These are phyloP conservation scores for Odontarrhena argentea DNA, from an alignment of 345 rosid species.

Conservation along the genomic window DNA sequence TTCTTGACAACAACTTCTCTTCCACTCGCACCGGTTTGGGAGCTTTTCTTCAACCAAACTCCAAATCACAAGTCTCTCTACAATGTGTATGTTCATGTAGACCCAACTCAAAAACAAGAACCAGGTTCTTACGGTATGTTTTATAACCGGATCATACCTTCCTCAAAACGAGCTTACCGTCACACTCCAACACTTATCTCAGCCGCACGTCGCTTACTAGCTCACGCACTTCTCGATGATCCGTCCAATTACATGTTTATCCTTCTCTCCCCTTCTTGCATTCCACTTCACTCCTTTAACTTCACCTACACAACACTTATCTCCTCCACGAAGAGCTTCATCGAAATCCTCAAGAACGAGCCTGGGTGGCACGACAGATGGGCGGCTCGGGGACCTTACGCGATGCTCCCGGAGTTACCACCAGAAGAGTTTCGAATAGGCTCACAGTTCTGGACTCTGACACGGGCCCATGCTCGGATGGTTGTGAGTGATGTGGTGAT, in stretches of 20 bases:
- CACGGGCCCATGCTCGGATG: constrained; percentile 62
- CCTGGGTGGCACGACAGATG: constrained; percentile 58
- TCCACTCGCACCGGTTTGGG: constrained; percentile 69
- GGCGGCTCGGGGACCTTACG: constrained; percentile 68
- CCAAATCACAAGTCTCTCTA: constrained; percentile 35
- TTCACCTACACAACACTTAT: constrained; percentile 52
- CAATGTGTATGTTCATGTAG: constrained; percentile 72
- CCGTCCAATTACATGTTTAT: constrained; percentile 60
- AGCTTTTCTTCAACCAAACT: constrained; percentile 54
- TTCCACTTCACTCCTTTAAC: constrained; percentile 64
- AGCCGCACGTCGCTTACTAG: constrained; percentile 71
- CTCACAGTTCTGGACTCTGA: constrained; percentile 82
- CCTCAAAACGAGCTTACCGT: constrained; percentile 59
- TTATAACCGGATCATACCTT: constrained; percentile 52
- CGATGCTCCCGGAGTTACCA: constrained; percentile 70
- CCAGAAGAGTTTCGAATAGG: constrained; percentile 72
- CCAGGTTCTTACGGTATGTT: constrained; percentile 54
- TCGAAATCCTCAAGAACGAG: constrained; percentile 61
- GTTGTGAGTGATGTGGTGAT: constrained; percentile 54
- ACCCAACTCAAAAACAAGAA: constrained; percentile 48
- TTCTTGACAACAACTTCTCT: constrained; percentile 66
- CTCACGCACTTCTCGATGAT: constrained; percentile 69
- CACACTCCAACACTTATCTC: constrained; percentile 61
- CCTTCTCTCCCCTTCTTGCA: constrained; percentile 67
- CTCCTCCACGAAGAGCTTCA: constrained; percentile 57